Conservation (phyloP, 2,329 filamentous ascomycete species). For the Helotiales sp. region DNA sequence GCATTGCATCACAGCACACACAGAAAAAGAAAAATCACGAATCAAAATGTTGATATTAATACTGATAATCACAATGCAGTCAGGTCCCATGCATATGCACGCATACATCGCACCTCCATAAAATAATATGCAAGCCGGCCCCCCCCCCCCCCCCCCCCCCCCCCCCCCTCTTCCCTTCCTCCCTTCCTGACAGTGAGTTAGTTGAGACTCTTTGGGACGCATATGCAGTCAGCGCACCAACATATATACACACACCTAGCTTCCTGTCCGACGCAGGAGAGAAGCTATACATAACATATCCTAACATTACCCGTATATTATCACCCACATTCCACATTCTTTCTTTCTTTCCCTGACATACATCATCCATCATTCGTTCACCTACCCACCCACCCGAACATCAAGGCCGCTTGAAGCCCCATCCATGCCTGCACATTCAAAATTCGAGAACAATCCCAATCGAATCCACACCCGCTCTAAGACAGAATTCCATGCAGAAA, state of each 20-base stretch:
- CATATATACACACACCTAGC: not conserved
- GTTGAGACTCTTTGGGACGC: not conserved
- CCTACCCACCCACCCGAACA: not conserved
- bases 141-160: not conserved
- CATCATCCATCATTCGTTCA: not conserved
- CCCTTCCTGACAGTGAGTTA: not conserved
- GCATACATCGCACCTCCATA: not conserved
- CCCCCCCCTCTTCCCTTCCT: not conserved
- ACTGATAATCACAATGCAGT: not conserved
- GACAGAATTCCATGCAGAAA: not conserved
- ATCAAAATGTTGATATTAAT: not conserved
- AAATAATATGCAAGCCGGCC: not conserved
- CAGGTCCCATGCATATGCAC: conserved; percentile 10
- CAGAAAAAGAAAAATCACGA: not conserved
- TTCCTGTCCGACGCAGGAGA: conserved; percentile 13
- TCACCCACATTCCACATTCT: not conserved
- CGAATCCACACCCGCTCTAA: not conserved
- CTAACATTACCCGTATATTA: not conserved
- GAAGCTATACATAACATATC: not conserved
- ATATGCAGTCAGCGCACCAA: not conserved
- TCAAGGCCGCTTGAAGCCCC: not conserved
- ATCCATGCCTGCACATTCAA: not conserved
- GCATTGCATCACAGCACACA: not conserved
- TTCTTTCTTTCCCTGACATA: not conserved
- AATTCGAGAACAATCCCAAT: not conserved